These are phyloP conservation scores for Hirsutella minnesotensis DNA, from an alignment of 2,329 filamentous ascomycete genomes.

Conservation along the genomic window DNA sequence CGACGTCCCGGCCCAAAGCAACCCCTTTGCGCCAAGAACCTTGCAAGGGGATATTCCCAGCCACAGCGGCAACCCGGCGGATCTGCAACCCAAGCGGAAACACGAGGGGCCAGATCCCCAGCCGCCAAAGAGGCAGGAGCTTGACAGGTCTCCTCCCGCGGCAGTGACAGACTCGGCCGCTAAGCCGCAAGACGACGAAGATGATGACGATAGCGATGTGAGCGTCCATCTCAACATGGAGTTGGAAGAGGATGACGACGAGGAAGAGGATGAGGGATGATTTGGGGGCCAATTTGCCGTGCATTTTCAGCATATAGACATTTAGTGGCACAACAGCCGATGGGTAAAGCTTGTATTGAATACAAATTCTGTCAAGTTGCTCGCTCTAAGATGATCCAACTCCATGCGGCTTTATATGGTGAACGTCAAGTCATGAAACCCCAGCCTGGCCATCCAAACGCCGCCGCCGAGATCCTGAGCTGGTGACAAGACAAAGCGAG, in stretches of 20 bases:
- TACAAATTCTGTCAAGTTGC: background rate
- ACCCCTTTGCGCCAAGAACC: conserved; percentile 22
- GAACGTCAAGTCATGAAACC: background rate
- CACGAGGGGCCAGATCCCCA: conserved; percentile 22
- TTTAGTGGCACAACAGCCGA: background rate
- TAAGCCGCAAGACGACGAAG: conserved; percentile 14
- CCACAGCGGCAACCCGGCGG: conserved; percentile 7
- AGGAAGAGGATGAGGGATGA: conserved; percentile 10
- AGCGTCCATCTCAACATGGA: conserved; percentile 50
- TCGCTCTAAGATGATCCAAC: background rate
- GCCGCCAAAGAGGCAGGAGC: conserved; percentile 27
- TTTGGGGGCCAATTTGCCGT: background rate
- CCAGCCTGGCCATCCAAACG: background rate
- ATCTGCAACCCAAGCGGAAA: conserved; percentile 25
- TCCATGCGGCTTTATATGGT: background rate
- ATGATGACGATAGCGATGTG: conserved; percentile 37
- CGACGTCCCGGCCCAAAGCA: conserved; percentile 17
- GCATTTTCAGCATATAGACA: background rate
- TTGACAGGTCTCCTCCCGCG: conserved; percentile 15
- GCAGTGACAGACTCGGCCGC: conserved; percentile 9
- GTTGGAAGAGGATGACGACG: conserved; percentile 35
- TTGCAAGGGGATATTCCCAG: background rate
- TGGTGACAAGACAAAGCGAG: too few relatives aligned
- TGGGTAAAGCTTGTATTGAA: background rate
- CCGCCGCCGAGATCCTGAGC: background rate